phyloP scores from a whole-genome alignment of 331 rosid species.

The Quercus lobata region DNA sequence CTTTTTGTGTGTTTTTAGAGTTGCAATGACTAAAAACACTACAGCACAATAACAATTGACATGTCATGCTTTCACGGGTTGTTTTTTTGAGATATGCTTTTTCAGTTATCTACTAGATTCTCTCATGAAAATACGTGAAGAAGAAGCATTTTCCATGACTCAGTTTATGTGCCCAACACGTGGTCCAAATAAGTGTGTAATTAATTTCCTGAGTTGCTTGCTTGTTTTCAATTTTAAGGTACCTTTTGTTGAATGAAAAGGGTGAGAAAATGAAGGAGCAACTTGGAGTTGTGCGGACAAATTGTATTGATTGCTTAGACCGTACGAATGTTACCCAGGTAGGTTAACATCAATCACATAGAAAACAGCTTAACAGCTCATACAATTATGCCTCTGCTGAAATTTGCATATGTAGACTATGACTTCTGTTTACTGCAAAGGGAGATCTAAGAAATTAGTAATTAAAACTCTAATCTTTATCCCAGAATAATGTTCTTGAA shows the following conservation, averaged over 20 bases:
- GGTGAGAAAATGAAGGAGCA: conserved; percentile 98
- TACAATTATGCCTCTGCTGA: neutral
- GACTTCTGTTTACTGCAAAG: neutral
- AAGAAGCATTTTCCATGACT: neutral
- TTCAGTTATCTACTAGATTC: neutral
- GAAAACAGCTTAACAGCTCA: conserved; percentile 3
- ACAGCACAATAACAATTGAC: neutral
- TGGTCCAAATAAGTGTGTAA: neutral
- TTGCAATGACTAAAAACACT: neutral
- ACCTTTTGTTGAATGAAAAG: conserved; percentile 77
- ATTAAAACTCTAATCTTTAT: neutral
- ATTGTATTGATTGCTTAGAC: conserved; percentile 94
- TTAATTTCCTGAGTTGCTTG: conserved; percentile 8
- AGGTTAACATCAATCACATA: conserved; percentile 17
- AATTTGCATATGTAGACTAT: neutral
- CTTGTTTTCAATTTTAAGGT: conserved; percentile 48
- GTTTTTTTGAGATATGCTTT: neutral
- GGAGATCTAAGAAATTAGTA: neutral
- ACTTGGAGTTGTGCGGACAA: conserved; percentile 85
- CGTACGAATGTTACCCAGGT: conserved; percentile 99
- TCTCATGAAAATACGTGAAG: neutral
- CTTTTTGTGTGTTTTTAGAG: neutral
- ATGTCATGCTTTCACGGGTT: neutral
- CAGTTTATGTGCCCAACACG: neutral
- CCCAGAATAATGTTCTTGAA: neutral